Evolutionary conservation across 257 asterid species (phyloP).

Genomic region (Fraxinus americana): DNA sequence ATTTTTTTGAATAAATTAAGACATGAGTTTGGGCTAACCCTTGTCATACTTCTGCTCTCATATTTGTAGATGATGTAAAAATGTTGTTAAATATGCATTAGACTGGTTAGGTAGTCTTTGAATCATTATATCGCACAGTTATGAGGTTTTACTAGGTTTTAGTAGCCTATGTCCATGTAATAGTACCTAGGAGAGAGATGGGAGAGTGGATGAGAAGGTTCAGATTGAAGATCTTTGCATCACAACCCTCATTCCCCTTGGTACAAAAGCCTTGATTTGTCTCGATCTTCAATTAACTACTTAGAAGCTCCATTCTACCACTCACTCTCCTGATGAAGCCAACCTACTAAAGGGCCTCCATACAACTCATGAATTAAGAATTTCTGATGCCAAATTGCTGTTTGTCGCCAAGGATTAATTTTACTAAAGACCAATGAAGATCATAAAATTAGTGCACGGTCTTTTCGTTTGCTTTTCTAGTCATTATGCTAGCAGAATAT

Average conservation of each 20-base stretch:
- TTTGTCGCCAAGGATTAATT: not conserved
- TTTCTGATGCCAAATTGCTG: not conserved
- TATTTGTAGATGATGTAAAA: not conserved
- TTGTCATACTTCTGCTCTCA: not conserved
- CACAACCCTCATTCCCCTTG: not conserved
- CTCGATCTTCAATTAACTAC: not conserved
- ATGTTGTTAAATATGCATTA: not conserved
- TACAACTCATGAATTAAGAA: not conserved
- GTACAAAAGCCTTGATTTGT: not conserved
- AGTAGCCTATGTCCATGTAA: not conserved
- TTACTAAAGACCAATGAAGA: not conserved
- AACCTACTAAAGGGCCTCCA: too few relatives aligned
- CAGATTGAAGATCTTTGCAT: not conserved
- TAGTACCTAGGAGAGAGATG: not conserved
- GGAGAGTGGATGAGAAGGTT: not conserved
- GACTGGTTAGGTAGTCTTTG: not conserved
- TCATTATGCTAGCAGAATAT: not conserved
- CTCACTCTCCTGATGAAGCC: too few relatives aligned
- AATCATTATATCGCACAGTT: not conserved
- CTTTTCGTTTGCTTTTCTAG: too few relatives aligned
- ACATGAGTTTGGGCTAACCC: not conserved
- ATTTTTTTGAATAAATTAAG: too few relatives aligned
- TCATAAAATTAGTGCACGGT: not conserved
- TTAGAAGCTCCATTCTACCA: too few relatives aligned
- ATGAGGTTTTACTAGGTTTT: not conserved